Base-by-base conservation (phyloP, 805 yeast genomes). In the Jamesozyma gamospora region DNA sequence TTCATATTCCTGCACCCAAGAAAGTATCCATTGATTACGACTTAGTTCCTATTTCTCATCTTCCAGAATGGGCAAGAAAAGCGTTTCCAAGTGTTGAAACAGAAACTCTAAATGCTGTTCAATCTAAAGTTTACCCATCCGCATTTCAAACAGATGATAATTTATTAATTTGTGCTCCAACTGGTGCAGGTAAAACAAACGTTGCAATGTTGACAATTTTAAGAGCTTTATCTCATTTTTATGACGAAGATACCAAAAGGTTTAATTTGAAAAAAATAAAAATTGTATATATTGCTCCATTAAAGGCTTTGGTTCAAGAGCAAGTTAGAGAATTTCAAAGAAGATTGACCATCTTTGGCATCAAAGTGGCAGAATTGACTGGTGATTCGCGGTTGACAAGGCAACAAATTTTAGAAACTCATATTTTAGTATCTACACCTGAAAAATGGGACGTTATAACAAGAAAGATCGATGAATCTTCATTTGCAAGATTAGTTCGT, bases 111-210 rank as follows among this genome's bases (percentile, higher is more conserved):
- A 92, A 92, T 58, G 65, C 85, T 39, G 74, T 92, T 13, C 99
- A 92, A 59, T 82, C 95, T 1, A 74, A 73, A 44, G 86, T 88
- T 0, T 85, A 63, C 47, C 92, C 92, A 1, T 55, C 66, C n/a
- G 96, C 95, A 0, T 84, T 90, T 47, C 52, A 69, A 4, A 63
- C 73, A 1, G 92, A 84, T 53, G 69, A 70, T 4, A 90, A 88
- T 51, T 56, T 92, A 30, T 64, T 90, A 14, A 65, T 90, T 49
- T 90, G 97, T 70, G 97, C 98, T 1, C 98, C 98, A 6, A 90
- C 98, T 0, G 98, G 98, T 65, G 96, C 96, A 2, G 98, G 98
- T 65, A 90, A 90, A 58, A 90, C 98, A 17, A 92, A 92, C 57
- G 95, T 92, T 24, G 99, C 99, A 0, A 75, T 92, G 79, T 62